phyloP scores from a whole-genome alignment of 2,329 filamentous ascomycete species.

The Blastomyces percursus region DNA sequence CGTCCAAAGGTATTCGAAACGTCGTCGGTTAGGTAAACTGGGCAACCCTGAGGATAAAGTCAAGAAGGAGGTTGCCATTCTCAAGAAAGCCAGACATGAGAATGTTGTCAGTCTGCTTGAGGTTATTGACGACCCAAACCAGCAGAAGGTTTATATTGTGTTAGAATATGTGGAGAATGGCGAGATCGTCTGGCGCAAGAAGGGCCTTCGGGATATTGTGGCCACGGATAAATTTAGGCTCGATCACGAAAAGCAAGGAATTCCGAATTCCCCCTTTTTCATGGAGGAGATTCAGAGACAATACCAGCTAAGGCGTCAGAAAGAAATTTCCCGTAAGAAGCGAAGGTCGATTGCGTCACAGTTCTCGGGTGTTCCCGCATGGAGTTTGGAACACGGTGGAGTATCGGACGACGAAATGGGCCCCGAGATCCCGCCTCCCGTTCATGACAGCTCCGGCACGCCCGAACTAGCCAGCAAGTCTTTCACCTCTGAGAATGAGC shows the following conservation, averaged over 20 bases:
- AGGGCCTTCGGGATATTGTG: constrained; percentile 73
- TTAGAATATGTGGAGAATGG: constrained; percentile 90
- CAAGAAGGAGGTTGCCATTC: constrained; percentile 91
- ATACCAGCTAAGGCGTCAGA: constrained; percentile 28
- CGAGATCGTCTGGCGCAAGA: constrained; percentile 88
- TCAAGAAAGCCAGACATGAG: constrained; percentile 96
- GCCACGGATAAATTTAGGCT: constrained; percentile 70
- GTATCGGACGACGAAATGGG: constrained; percentile 43
- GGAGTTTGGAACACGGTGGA: constrained; percentile 74
- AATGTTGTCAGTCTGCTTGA: constrained; percentile 93
- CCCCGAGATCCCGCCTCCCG: constrained; percentile 24
- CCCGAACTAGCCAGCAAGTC: constrained; percentile 45
- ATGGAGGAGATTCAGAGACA: constrained; percentile 34
- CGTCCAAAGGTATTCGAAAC: constrained; percentile 89
- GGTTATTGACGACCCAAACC: constrained; percentile 91
- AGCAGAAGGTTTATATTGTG: constrained; percentile 97
- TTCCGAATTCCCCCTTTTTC: constrained; percentile 54
- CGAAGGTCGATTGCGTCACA: constrained; percentile 47
- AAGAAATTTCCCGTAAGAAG: constrained; percentile 50
- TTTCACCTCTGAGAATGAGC: constrained; percentile 39
- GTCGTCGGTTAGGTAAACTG: constrained; percentile 69
- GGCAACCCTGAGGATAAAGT: constrained; percentile 61
- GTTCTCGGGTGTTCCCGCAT: constrained; percentile 50
- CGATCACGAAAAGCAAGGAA: constrained; percentile 61
- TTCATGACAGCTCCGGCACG: constrained; percentile 45